Conservation (phyloP, 768 basidiomycete genomes). For the Lactarius trivialis region DNA sequence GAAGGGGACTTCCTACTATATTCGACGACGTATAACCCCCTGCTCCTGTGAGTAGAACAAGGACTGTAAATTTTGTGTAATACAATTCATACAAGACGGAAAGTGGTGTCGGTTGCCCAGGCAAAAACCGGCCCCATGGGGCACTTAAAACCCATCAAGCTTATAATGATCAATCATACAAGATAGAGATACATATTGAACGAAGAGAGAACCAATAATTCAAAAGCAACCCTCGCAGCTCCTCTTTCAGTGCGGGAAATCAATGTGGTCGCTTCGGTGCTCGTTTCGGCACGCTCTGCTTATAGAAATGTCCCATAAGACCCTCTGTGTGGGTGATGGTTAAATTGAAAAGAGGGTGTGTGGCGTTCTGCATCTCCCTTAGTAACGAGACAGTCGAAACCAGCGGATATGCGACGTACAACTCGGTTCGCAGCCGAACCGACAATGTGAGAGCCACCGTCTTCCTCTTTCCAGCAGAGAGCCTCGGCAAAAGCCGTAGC, state of each 20-base stretch:
- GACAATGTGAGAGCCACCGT: slow-evolving; percentile 46
- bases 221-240: neutral
- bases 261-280: neutral
- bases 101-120: no score
- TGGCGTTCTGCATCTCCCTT: slow-evolving; percentile 55
- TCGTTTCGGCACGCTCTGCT: slow-evolving; percentile 41
- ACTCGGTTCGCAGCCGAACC: slow-evolving; percentile 60
- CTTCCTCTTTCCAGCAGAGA: slow-evolving; percentile 64
- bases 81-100: no score
- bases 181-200: neutral
- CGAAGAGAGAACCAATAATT: neutral
- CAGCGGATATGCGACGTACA: slow-evolving; percentile 34
- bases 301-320: slow-evolving; percentile 70
- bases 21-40: neutral
- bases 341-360: slow-evolving; percentile 73
- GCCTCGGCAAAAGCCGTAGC: slow-evolving; percentile 46
- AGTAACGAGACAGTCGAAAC: neutral
- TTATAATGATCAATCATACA: neutral
- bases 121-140: no score
- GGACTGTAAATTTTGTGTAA: no score
- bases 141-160: neutral
- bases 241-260: neutral
- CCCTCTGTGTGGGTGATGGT: slow-evolving; percentile 59
- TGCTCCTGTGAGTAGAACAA: no score
- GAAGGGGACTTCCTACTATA: neutral